phyloP scores from a whole-genome alignment of 176 grass and related monocot genomes.

The Carex pumila region DNA sequence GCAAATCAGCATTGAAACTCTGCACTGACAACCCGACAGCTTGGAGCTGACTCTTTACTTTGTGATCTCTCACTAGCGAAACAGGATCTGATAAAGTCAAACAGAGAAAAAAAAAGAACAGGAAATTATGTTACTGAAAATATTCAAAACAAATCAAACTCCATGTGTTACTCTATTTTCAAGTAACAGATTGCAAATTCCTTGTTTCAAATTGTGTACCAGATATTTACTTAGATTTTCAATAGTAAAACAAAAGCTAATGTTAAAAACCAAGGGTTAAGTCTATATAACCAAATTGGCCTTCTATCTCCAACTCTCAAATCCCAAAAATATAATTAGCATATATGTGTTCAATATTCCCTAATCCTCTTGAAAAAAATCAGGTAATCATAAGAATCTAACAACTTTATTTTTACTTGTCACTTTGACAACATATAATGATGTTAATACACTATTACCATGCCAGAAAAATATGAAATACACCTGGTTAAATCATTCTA shows the following conservation, averaged over 20 bases:
- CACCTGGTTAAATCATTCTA: neutral
- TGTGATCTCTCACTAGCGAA: conserved; percentile 76
- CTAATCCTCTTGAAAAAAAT: neutral
- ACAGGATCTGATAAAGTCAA: conserved; percentile 53
- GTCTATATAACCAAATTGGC: neutral
- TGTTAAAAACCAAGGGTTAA: neutral
- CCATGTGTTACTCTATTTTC: neutral
- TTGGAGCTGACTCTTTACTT: conserved; percentile 66
- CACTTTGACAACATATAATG: neutral
- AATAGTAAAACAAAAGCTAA: neutral
- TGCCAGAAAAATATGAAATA: neutral
- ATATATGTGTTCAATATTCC: neutral
- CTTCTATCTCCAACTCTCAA: neutral
- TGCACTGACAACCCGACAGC: conserved; percentile 51
- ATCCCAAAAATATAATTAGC: neutral
- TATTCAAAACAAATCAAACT: neutral
- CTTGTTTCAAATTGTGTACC: neutral
- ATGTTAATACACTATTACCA: neutral
- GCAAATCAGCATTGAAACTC: conserved; percentile 72
- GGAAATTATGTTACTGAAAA: conserved; percentile 16
- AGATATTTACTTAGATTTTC: neutral
- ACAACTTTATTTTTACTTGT: neutral
- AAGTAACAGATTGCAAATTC: neutral
- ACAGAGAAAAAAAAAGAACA: conserved; percentile 19
- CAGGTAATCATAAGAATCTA: neutral